phyloP scores from a whole-genome alignment of 345 rosid species.

The Melastoma malabathricum region DNA sequence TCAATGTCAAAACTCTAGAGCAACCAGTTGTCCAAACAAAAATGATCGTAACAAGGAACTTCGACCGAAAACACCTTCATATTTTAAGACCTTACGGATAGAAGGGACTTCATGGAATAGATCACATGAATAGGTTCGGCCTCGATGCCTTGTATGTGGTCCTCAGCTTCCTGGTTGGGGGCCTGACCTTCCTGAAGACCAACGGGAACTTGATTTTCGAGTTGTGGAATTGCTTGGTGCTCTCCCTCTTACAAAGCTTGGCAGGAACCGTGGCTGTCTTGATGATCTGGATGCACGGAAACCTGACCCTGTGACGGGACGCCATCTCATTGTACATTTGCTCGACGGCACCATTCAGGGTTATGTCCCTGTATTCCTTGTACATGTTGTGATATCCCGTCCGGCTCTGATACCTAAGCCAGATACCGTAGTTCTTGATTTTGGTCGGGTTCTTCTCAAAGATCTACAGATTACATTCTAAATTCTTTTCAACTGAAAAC shows the following conservation, averaged over 20 bases:
- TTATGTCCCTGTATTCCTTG: constrained; percentile 24
- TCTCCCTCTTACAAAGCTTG: constrained; percentile 32
- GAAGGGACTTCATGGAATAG: too few species aligned
- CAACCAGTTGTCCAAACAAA: too few species aligned
- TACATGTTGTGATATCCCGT: constrained; percentile 30
- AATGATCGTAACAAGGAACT: too few species aligned
- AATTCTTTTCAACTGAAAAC: too few species aligned
- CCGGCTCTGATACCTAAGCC: constrained; percentile 25
- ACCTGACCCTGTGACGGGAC: constrained; percentile 28
- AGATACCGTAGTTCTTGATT: constrained; percentile 23
- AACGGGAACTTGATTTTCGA: constrained; percentile 28
- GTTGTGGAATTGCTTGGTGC: constrained; percentile 29
- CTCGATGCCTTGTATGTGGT: constrained; percentile 30
- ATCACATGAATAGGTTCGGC: constrained; percentile 25
- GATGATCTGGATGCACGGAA: constrained; percentile 29
- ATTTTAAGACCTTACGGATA: too few species aligned
- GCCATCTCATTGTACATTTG: constrained; percentile 33
- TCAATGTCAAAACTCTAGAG: too few species aligned
- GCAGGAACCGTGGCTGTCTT: constrained; percentile 25
- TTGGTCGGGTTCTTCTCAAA: constrained; percentile 28
- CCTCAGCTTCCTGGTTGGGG: constrained; percentile 26
- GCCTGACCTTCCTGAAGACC: constrained; percentile 26
- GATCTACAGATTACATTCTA: constrained; percentile 8
- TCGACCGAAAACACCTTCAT: too few species aligned
- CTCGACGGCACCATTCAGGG: constrained; percentile 25